These are phyloP conservation scores for Emmonsiellopsis sp. DNA, from an alignment of 2,329 filamentous ascomycete species.

Conservation along the genomic window DNA sequence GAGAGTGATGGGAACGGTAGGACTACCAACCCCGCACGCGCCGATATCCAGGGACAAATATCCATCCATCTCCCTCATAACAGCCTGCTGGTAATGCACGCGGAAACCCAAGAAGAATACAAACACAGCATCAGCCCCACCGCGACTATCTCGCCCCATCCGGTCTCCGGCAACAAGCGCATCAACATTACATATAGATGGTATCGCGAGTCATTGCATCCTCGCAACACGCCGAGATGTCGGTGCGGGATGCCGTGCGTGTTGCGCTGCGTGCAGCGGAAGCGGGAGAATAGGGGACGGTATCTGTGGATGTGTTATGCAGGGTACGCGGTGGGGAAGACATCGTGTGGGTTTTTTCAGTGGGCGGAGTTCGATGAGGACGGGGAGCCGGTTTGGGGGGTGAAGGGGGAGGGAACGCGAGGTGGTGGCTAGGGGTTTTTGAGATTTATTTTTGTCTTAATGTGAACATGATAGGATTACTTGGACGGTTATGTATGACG, in stretches of 20 bases:
- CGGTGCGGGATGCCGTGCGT: conserved; percentile 60
- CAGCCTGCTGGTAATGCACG: conserved; percentile 89
- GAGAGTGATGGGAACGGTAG: conserved; percentile 9
- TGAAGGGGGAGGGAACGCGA: conserved; percentile 9
- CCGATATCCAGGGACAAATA: conserved; percentile 72
- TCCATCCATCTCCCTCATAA: conserved; percentile 92
- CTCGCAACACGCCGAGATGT: conserved; percentile 68
- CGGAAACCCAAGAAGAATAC: conserved; percentile 96
- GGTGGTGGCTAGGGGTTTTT: not conserved
- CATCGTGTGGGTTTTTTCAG: conserved; percentile 67
- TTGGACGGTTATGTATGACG: too few relatives aligned
- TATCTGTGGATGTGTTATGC: conserved; percentile 96
- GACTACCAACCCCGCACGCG: conserved; percentile 16
- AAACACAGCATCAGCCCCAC: conserved; percentile 79
- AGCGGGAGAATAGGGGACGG: conserved; percentile 63
- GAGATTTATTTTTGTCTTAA: not conserved
- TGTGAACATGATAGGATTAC: not conserved
- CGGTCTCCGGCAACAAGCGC: conserved; percentile 65
- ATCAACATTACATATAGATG: conserved; percentile 93
- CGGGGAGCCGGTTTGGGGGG: conserved; percentile 62
- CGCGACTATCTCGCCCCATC: conserved; percentile 71
- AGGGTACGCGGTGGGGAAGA: conserved; percentile 35
- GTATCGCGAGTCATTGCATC: conserved; percentile 70
- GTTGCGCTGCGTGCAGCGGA: conserved; percentile 70
- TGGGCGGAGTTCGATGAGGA: conserved; percentile 86